A percentile compares a stretch with the other conserved stretches of the same genome.
These are phyloP conservation scores for Macrocybe sp. DNA, from an alignment of 1,284 basidiomycete species.

Conservation along the genomic window DNA sequence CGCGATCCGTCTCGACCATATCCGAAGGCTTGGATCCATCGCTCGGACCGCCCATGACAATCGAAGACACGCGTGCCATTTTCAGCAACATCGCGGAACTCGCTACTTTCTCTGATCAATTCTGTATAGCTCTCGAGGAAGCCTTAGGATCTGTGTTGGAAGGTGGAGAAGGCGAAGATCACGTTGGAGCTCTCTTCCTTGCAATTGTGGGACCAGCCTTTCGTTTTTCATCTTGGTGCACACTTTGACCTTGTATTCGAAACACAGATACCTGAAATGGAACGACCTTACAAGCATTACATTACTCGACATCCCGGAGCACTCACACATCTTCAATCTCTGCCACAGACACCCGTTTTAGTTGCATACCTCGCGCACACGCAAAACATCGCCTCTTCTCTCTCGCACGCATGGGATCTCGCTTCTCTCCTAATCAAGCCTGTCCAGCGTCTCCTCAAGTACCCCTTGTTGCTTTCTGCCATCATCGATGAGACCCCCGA, in stretches of 20 bases:
- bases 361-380: constrained; percentile 65
- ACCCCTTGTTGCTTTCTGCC: constrained; percentile 79
- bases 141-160: constrained; percentile 51
- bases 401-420: constrained; percentile 92
- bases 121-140: constrained; percentile 54
- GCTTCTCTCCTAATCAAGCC: constrained; percentile 90
- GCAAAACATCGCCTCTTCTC: constrained; percentile 60
- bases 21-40: constrained; percentile 46
- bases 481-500: constrained; percentile 79
- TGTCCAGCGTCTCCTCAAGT: constrained; percentile 89
- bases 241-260: background rate
- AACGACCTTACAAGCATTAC: constrained; percentile 79
- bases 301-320: constrained; percentile 84
- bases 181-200: constrained; percentile 76
- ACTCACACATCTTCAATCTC: constrained; percentile 60
- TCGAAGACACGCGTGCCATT: constrained; percentile 68
- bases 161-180: constrained; percentile 58
- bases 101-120: constrained; percentile 65
- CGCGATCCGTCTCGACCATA: constrained; percentile 49
- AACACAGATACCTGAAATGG: constrained; percentile 67
- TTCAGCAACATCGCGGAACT: constrained; percentile 80
- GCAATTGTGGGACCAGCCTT: constrained; percentile 46
- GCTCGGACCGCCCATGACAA: constrained; percentile 56
- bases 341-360: constrained; percentile 55
- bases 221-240: constrained; percentile 5